Base-by-base conservation (phyloP, 2,329 filamentous ascomycete genomes). In the Herpotrichia juniperi region DNA sequence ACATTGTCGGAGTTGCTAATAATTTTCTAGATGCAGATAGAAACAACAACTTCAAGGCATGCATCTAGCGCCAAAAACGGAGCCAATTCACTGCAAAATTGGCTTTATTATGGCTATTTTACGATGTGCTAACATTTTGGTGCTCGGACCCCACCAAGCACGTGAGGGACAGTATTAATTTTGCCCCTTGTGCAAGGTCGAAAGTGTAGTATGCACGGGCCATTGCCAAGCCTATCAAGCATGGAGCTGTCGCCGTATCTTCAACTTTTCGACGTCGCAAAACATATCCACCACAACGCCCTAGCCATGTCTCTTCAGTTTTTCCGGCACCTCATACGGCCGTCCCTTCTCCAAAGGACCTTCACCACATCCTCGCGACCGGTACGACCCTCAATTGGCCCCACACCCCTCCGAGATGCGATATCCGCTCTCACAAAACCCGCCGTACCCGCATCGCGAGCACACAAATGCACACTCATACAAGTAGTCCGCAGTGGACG, bases 401-500 rank as follows among this genome's bases (percentile, higher is more conserved):
- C 54, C 47, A 55, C 56, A 44, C 45, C 58, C 25, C 56, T 63
- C 32, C 53, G 31, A 4, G 50, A 49, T 52, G 30, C 43, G 21
- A 58, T 46, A 25, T 51, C 50, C 28, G 50, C 50, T 40, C 56
- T 59, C 40, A 56, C 61, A 37, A 44, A 62, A 49, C 75, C 70
- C 54, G 53, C 67, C 48, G 75, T 78, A 66, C 72, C 76, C 54
- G 70, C 71, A 42, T 74, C 71, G 19, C 50, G 66, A 26, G n/a
- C 68, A 12, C 67, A 67, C 54, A 71, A 69, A 54, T 78, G 78
- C 50, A 82, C 79, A 44, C 75, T 79, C 58, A 81, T 79, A 58
- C 79, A 82, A 68, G 79, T 82, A 44, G 56, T 74, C 8, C 74
- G 86, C 73, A 91, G 91, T 62, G 93, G 90, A 69, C 89, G 94